phyloP scores from a whole-genome alignment of 2,329 filamentous ascomycete genomes.

The Sporothrix phasma region DNA sequence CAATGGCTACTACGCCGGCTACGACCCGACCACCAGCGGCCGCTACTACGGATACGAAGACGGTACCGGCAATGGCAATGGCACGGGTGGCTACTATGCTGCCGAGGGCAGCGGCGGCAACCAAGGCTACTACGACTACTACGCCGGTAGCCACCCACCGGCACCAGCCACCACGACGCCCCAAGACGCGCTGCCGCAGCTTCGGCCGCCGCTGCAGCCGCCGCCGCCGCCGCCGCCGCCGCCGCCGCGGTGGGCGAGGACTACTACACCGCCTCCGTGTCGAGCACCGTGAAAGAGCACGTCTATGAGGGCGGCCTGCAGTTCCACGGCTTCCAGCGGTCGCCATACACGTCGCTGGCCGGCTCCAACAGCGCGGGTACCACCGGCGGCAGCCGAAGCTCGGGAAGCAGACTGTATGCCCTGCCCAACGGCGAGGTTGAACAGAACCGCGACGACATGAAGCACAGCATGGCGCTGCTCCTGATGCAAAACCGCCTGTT shows the following conservation, averaged over 20 bases:
- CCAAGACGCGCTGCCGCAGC: not conserved
- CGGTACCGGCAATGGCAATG: not conserved
- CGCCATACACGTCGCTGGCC: constrained; percentile 15
- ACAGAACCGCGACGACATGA: constrained; percentile 33
- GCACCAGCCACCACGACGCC: not conserved
- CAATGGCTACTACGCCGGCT: not conserved
- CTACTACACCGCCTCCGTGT: constrained; percentile 24
- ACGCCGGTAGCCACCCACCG: not conserved
- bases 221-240: not conserved
- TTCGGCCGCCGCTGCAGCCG: not conserved
- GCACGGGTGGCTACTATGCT: not conserved
- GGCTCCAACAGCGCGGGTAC: constrained; percentile 15
- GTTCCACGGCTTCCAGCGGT: constrained; percentile 28
- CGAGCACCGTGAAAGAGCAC: constrained; percentile 23
- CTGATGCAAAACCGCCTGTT: constrained; percentile 32
- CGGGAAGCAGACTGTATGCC: constrained; percentile 18
- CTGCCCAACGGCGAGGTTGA: constrained; percentile 34
- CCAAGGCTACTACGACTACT: not conserved
- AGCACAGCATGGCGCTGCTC: constrained; percentile 30
- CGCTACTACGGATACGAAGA: not conserved
- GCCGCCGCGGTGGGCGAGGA: not conserved
- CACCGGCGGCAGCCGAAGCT: constrained; percentile 12
- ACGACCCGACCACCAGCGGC: not conserved
- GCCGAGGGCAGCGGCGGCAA: not conserved
- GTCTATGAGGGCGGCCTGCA: constrained; percentile 27